Evolutionary conservation across 768 basidiomycete species (phyloP).

Genomic region (Calocybe gangraenosa): DNA sequence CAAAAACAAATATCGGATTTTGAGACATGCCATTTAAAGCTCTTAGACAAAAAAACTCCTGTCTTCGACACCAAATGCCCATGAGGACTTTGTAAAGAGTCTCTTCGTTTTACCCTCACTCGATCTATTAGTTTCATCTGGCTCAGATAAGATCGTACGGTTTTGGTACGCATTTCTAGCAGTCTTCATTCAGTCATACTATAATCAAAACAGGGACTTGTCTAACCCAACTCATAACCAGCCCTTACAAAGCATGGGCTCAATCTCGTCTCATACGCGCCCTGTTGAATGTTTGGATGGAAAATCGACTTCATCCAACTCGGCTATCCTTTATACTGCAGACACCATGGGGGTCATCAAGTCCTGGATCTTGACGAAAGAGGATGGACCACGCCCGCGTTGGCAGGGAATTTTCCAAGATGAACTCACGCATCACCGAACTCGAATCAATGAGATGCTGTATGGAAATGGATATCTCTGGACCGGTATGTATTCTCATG

Average conservation of each 20-base stretch:
- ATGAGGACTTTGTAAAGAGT: constrained; percentile 89
- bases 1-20: constrained; percentile 7
- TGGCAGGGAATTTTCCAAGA: constrained; percentile 49
- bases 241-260: constrained; percentile 52
- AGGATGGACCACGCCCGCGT: constrained; percentile 29
- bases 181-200: not conserved
- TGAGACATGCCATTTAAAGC: not conserved
- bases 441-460: constrained; percentile 72
- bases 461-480: constrained; percentile 74
- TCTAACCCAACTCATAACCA: constrained; percentile 36
- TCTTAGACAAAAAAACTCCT: constrained; percentile 65
- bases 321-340: constrained; percentile 66
- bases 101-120: constrained; percentile 67
- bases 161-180: constrained; percentile 65
- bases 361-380: constrained; percentile 65
- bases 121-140: constrained; percentile 72
- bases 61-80: constrained; percentile 64
- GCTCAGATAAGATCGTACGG: constrained; percentile 85
- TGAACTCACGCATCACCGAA: constrained; percentile 73
- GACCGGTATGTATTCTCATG: constrained; percentile 59
- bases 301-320: constrained; percentile 37
- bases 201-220: constrained; percentile 52
- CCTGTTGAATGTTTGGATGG: constrained; percentile 80
- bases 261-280: constrained; percentile 80
- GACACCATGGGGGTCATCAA: constrained; percentile 93